Conservation (phyloP, 2,329 filamentous ascomycete species). For the Microascus cirrosus region DNA sequence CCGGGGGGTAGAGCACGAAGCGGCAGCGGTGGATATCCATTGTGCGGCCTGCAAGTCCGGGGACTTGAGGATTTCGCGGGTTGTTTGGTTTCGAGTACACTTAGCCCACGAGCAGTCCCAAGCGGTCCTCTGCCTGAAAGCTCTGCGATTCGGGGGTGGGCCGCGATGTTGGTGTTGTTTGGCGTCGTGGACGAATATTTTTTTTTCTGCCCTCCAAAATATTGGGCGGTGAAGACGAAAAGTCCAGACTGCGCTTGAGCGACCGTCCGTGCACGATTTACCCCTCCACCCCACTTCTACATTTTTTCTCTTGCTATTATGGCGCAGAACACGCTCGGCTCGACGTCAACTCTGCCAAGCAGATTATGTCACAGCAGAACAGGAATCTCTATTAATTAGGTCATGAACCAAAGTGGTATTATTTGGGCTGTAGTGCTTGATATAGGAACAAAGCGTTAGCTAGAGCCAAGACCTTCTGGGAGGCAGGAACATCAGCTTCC, state of each 20-base stretch:
- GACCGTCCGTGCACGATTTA: slow-evolving; percentile 13
- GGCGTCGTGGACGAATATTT: neutral
- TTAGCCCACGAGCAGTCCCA: neutral
- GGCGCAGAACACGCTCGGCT: neutral
- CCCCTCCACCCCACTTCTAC: slow-evolving; percentile 10
- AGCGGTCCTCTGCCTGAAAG: neutral
- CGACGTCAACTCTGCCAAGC: neutral
- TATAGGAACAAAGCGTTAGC: neutral
- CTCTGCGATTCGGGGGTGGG: neutral
- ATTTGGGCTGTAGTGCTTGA: neutral
- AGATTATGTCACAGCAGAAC: neutral
- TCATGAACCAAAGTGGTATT: neutral
- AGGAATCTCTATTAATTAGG: neutral
- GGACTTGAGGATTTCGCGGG: neutral
- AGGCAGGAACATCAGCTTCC: neutral
- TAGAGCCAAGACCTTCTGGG: neutral
- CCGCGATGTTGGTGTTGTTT: neutral
- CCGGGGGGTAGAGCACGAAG: slow-evolving; percentile 86
- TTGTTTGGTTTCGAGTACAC: neutral
- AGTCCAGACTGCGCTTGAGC: neutral
- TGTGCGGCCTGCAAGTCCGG: neutral
- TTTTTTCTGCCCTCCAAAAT: slow-evolving; percentile 3
- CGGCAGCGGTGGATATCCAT: slow-evolving; percentile 98
- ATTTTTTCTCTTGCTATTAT: too few relatives aligned
- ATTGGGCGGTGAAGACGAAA: neutral